Evolutionary conservation across 2,329 filamentous ascomycete genomes (phyloP), one percentile per base, ranked within the genome.

Genomic region (Ascochyta viciae-villosae): DNA sequence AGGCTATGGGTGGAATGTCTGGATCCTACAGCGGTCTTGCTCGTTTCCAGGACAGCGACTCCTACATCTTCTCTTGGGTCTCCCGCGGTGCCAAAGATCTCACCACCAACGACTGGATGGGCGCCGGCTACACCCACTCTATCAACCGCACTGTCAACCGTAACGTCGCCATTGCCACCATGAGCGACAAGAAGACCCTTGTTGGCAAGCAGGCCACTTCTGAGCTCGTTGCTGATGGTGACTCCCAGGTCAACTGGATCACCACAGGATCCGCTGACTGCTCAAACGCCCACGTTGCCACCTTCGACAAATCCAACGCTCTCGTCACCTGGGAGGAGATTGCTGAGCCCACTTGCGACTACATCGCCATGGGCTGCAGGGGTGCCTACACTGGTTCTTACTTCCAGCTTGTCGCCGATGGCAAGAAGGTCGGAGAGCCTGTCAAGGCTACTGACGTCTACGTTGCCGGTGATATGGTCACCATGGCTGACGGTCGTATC

Each of bases 321-420:
- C 75, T 88, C 2, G 77, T 87, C 27, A 82, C 82, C 13, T 87
- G 84, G 84, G 85, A 88, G 72, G 83, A 87, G 72, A 85, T 87
- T 53, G 80, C 80, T 23, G 68, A 79, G 61, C 85, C 85, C 1
- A 70, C 72, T 37, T 88, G 85, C 70, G 77, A 83, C 50, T 81
- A 80, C 56, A 77, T 85, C 34, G 84, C 84, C 29, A 85, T 87
- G 80, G 83, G 84, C 23, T 87, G 85, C 76, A 74, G 76, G 38
- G 85, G 85, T n/a, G 74, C 76, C 5, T 87, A 85, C 68, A 78
- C 82, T 3, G 85, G 85, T 9, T 82, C 85, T 7, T 82, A 80
- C 70, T 87, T 84, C 78, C 85, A 87, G 74, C 75, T 84, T 48
- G 81, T 87, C 24, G 77, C 80, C 64, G 70, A 76, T 12, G 85